phyloP scores from a whole-genome alignment of 345 rosid genomes.

The Dovyalis caffra region DNA sequence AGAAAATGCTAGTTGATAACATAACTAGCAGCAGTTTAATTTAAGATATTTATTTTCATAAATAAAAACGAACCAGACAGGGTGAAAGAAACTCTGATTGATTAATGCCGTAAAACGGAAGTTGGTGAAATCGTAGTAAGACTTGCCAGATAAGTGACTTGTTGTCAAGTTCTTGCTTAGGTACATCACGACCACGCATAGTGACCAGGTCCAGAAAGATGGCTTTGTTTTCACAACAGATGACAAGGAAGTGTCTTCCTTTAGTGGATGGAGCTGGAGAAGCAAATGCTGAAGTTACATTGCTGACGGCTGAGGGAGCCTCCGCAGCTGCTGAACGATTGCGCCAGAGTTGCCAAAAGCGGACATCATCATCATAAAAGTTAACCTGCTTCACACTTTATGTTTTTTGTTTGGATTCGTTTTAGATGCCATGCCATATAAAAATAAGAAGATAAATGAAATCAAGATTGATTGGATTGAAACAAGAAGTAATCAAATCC shows the following conservation, averaged over 20 bases:
- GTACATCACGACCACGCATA: conserved; percentile 98
- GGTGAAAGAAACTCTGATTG: too few relatives aligned
- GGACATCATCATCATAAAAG: conserved; percentile 93
- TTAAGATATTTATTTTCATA: too few relatives aligned
- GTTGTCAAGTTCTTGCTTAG: conserved; percentile 94
- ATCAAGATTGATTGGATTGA: background rate
- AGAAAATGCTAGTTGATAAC: too few relatives aligned
- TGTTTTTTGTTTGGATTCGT: too few relatives aligned
- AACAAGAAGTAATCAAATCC: background rate
- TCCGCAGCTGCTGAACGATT: conserved; percentile 94
- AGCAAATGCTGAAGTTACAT: conserved; percentile 76
- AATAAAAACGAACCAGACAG: too few relatives aligned
- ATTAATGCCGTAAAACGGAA: background rate
- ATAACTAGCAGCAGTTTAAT: too few relatives aligned
- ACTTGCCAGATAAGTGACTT: conserved; percentile 86
- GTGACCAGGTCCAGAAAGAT: conserved; percentile 95
- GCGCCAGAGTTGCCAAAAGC: conserved; percentile 95
- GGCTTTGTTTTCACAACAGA: conserved; percentile 95
- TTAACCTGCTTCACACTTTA: conserved; percentile 89
- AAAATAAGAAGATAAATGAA: background rate
- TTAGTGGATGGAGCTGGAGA: conserved; percentile 87
- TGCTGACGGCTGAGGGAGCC: conserved; percentile 80
- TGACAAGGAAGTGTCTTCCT: conserved; percentile 94
- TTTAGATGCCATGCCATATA: too few relatives aligned
- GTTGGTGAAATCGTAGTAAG: background rate